phyloP scores from a whole-genome alignment of 2,329 filamentous ascomycete species.

The Colletotrichum eleusines region DNA sequence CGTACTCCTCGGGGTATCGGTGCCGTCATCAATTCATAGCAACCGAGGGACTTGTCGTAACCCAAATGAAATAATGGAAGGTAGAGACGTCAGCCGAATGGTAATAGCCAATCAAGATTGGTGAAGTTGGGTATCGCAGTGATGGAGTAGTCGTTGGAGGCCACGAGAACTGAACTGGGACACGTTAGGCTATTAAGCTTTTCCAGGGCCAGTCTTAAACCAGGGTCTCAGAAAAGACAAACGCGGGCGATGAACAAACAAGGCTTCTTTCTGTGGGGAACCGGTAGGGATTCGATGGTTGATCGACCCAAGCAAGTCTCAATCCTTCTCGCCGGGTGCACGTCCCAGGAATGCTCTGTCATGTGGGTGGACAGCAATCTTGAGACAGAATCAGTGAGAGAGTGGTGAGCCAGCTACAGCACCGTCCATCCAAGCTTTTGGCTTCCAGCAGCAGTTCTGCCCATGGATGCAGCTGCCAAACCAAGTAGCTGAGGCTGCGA shows the following conservation, averaged over 20 bases:
- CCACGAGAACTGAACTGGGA: neutral
- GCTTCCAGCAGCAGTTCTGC: neutral
- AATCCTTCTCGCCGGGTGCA: neutral
- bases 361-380: neutral
- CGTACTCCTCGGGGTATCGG: neutral
- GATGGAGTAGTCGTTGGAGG: neutral
- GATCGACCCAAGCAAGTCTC: neutral
- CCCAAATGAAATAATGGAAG: neutral
- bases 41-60: neutral
- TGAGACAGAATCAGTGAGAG: conserved; percentile 1
- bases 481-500: no score
- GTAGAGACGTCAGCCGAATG: neutral
- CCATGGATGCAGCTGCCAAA: neutral
- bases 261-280: neutral
- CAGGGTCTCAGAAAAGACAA: conserved; percentile 7
- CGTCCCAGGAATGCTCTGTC: neutral
- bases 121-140: neutral
- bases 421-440: neutral
- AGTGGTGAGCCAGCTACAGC: neutral
- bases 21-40: neutral
- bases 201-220: conserved; percentile 9
- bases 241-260: neutral
- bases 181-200: conserved; percentile 6
- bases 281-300: neutral
- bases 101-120: neutral